Evolutionary conservation across 805 yeast genomes (phyloP), one percentile per base, ranked within the genome.

Genomic region (Saturnispora halmiae): DNA sequence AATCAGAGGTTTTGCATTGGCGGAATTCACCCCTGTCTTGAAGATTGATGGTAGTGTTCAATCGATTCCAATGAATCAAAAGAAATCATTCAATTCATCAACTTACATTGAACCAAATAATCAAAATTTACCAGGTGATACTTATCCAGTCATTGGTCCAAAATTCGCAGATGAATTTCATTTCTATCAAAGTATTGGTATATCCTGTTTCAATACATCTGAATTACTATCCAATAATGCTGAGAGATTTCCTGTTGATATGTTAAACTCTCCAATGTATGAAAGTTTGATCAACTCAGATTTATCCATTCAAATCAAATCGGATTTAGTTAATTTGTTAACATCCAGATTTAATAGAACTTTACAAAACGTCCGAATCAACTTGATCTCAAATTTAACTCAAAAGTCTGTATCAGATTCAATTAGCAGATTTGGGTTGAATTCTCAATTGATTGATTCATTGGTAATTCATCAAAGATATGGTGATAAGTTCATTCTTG

Each of bases 81-180:
- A 48, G 20, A 43, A 41, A 3, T 48, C 59, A n/a, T 48, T 49
- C 10, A 41, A 52, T 21, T 33, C 50, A 4, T 34, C 40, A 4
- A 46, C 46, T n/a, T 19, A 45, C 6, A 32, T 44, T 14, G 31
- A 26, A 21, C 22, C 46, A n/a, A 18, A 37, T 15, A 38, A 40
- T 13, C 52, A 48, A 29, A 63, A 63, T 40, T 62, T 81, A 35
- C 96, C 97, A 3, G 73, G 75, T 46, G 94, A 87, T 58, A 65
- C 84, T 10, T 92, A 84, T 56, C 87, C 79, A 34, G 73, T 87
- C 35, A 70, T 92, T 36, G 86, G 94, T 8, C 85, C 82, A 58
- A 74, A 88, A 54, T 66, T 92, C 38, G 94, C 96, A 2, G 82
- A 85, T 40, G 97, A 88, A 60, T 69, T 82, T 31, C 80, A 75